Conservation (phyloP, 495 filamentous ascomycete genomes). For the Sordaria brevicollis region DNA sequence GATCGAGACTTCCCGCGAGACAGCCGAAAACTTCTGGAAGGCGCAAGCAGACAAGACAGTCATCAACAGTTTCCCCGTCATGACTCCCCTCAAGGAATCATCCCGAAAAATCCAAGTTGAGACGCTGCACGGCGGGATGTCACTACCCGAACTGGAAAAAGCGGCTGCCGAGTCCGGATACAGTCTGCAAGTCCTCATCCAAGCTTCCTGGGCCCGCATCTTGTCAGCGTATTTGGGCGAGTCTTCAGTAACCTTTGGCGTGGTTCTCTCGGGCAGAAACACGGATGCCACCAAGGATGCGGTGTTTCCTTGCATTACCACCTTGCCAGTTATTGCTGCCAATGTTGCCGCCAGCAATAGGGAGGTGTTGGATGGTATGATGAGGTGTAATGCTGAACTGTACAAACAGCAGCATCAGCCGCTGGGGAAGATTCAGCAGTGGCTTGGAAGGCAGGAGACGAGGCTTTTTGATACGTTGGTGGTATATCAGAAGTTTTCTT, state of each 20-base stretch:
- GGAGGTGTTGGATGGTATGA: slow-evolving; percentile 45
- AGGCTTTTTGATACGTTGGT: slow-evolving; percentile 70
- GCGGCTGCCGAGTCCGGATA: slow-evolving; percentile 42
- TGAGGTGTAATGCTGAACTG: slow-evolving; percentile 49
- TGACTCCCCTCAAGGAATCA: slow-evolving; percentile 48
- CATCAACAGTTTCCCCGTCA: slow-evolving; percentile 54
- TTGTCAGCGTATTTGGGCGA: slow-evolving; percentile 67
- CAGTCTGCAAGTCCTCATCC: slow-evolving; percentile 60
- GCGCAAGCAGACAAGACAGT: slow-evolving; percentile 38
- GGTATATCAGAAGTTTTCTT: slow-evolving; percentile 55
- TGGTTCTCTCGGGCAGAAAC: slow-evolving; percentile 61
- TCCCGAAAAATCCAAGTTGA: slow-evolving; percentile 25
- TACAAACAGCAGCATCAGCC: slow-evolving; percentile 61
- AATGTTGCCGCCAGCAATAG: slow-evolving; percentile 40
- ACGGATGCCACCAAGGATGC: slow-evolving; percentile 40
- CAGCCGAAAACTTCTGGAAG: slow-evolving; percentile 51
- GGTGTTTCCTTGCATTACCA: slow-evolving; percentile 64
- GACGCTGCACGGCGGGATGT: slow-evolving; percentile 27
- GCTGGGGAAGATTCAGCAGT: slow-evolving; percentile 55
- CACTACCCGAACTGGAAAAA: slow-evolving; percentile 37
- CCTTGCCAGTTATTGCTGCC: slow-evolving; percentile 52
- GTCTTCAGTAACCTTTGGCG: slow-evolving; percentile 53
- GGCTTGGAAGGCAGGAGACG: slow-evolving; percentile 46
- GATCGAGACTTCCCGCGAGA: slow-evolving; percentile 19
- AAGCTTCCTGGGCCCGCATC: slow-evolving; percentile 65